Evolutionary conservation across 192 early-diverging fungal genomes (phyloP).

Genomic region (Coemansia sp.): DNA sequence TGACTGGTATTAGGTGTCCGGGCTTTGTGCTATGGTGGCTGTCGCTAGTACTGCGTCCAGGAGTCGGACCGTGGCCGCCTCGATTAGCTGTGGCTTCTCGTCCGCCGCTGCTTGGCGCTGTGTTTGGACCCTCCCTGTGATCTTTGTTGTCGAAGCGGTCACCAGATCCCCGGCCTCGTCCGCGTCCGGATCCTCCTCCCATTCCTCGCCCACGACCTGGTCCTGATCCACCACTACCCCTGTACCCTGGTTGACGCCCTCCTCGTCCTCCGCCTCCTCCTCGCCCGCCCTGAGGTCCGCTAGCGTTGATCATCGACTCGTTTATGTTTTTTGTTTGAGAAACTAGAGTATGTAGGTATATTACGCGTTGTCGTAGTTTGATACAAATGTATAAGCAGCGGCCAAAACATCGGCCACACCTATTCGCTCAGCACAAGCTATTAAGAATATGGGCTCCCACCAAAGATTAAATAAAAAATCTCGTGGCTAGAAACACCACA

Average conservation of each 20-base stretch:
- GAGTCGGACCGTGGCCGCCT: neutral
- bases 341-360: neutral
- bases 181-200: neutral
- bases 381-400: neutral
- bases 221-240: neutral
- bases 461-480: neutral
- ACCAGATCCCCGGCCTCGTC: slow-evolving; percentile 1
- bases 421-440: neutral
- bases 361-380: neutral
- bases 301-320: neutral
- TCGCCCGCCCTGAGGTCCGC: neutral
- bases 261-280: neutral
- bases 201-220: slow-evolving; percentile 7
- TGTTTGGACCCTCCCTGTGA: neutral
- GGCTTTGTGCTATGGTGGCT: neutral
- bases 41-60: slow-evolving; percentile 1
- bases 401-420: neutral
- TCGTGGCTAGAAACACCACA: neutral
- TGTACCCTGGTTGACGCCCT: neutral
- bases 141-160: neutral
- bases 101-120: neutral
- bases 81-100: neutral
- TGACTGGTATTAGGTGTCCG: slow-evolving; percentile 27
- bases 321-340: neutral
- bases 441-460: neutral